phyloP scores from a whole-genome alignment of 495 filamentous ascomycete genomes.

The Penicillium nucicola region DNA sequence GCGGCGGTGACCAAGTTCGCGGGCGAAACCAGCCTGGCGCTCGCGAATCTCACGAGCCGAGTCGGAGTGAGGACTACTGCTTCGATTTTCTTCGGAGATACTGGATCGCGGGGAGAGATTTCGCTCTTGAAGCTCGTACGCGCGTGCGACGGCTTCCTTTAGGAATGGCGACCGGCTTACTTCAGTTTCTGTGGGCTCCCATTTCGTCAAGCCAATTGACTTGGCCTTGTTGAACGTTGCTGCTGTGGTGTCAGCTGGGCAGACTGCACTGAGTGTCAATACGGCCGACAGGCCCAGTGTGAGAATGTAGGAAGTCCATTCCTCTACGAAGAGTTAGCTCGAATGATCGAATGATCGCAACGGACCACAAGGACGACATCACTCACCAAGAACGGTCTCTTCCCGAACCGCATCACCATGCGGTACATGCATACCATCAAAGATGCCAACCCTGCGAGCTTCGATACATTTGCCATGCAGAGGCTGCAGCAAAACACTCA shows the following conservation, averaged over 20 bases:
- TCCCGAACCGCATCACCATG: slow-evolving; percentile 50
- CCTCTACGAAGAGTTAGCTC: slow-evolving; percentile 47
- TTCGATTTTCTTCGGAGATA: slow-evolving; percentile 6
- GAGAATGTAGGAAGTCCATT: slow-evolving; percentile 61
- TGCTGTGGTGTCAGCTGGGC: slow-evolving; percentile 39
- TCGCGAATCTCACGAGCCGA: slow-evolving; percentile 24
- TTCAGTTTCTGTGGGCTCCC: slow-evolving; percentile 46
- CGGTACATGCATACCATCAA: slow-evolving; percentile 43
- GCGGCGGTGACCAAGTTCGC: slow-evolving; percentile 11
- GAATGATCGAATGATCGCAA: background rate
- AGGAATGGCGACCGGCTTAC: slow-evolving; percentile 57
- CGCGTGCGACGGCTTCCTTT: slow-evolving; percentile 57
- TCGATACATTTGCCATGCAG: slow-evolving; percentile 55
- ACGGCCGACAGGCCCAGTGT: slow-evolving; percentile 58
- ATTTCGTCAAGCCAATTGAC: slow-evolving; percentile 53
- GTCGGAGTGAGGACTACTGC: slow-evolving; percentile 2
- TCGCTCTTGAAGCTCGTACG: slow-evolving; percentile 53
- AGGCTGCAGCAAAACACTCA: slow-evolving; percentile 55
- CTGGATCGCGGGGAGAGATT: slow-evolving; percentile 5
- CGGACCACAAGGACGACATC: background rate
- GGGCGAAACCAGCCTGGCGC: slow-evolving; percentile 36
- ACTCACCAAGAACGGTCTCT: slow-evolving; percentile 53
- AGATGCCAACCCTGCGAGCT: slow-evolving; percentile 56
- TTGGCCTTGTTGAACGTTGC: slow-evolving; percentile 51
- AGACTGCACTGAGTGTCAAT: slow-evolving; percentile 50